Conservation (phyloP, 257 asterid species). For the Prunella vulgaris region DNA sequence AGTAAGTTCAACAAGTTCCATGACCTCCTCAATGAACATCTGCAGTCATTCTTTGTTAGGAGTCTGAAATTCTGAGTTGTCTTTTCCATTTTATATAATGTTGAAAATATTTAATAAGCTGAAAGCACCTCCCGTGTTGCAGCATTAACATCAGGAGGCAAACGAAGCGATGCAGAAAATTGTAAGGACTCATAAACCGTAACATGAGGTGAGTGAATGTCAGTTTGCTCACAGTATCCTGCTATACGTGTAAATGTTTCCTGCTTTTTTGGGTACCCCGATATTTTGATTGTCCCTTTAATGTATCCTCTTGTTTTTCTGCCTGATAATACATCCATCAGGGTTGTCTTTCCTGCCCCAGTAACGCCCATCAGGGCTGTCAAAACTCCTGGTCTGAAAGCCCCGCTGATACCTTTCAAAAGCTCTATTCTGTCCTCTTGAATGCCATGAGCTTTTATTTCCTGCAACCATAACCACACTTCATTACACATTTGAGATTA, state of each 20-base stretch:
- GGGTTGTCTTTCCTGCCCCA: constrained; percentile 82
- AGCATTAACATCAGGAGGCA: constrained; percentile 58
- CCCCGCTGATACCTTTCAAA: constrained; percentile 71
- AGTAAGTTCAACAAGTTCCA: constrained; percentile 71
- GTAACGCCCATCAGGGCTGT: constrained; percentile 83
- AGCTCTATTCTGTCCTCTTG: constrained; percentile 53
- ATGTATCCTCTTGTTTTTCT: constrained; percentile 74
- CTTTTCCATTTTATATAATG: background rate
- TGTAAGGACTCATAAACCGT: constrained; percentile 64
- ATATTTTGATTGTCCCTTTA: constrained; percentile 59
- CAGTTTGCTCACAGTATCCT: constrained; percentile 85
- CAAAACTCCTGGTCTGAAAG: constrained; percentile 78
- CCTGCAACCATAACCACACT: constrained; percentile 29
- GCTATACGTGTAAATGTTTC: constrained; percentile 73
- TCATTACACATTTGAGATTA: background rate
- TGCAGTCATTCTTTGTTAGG: constrained; percentile 21
- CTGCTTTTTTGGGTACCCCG: constrained; percentile 74
- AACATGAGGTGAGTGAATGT: constrained; percentile 77
- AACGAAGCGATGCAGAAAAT: constrained; percentile 71
- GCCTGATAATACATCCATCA: constrained; percentile 80
- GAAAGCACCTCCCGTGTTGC: constrained; percentile 44
- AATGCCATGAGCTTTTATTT: constrained; percentile 59
- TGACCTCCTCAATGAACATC: constrained; percentile 77
- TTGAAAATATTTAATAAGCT: background rate
- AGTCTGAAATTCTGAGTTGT: background rate